Conservation (phyloP, 2,329 filamentous ascomycete genomes). For the Phyllosticta capitalensis region DNA sequence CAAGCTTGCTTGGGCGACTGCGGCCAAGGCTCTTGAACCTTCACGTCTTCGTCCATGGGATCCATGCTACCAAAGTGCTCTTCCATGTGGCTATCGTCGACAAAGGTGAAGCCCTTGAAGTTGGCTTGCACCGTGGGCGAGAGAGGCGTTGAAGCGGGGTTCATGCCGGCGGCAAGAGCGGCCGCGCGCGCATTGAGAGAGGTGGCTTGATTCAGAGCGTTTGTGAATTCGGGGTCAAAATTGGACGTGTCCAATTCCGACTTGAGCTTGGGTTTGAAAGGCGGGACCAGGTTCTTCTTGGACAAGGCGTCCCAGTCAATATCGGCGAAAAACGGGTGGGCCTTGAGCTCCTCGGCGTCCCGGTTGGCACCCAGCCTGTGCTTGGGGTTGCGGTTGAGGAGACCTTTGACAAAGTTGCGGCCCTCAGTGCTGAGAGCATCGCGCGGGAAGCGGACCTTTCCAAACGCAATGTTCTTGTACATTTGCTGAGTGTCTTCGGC, state of each 20-base stretch:
- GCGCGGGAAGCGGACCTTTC: conserved; percentile 91
- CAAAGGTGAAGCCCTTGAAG: conserved; percentile 96
- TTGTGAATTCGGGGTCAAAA: conserved; percentile 97
- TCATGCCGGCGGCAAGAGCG: conserved; percentile 68
- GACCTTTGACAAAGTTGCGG: conserved; percentile 93
- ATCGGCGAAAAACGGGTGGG: conserved; percentile 87
- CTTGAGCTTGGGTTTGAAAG: conserved; percentile 96
- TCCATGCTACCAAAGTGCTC: conserved; percentile 56
- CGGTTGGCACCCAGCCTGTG: conserved; percentile 84
- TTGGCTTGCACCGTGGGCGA: conserved; percentile 96
- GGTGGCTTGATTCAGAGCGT: conserved; percentile 69
- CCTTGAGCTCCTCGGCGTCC: conserved; percentile 90
- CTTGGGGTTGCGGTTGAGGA: conserved; percentile 93
- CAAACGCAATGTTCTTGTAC: conserved; percentile 99
- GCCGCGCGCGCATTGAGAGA: conserved; percentile 88
- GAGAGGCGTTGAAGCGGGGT: conserved; percentile 81
- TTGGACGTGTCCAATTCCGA: conserved; percentile 94
- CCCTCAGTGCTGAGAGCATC: conserved; percentile 92
- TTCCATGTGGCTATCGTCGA: conserved; percentile 93
- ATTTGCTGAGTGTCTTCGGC: conserved; percentile 99
- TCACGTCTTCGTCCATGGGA: conserved; percentile 34
- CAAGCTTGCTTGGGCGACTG: conserved; percentile 22
- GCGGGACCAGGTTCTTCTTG: conserved; percentile 87
- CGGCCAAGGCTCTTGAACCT: conserved; percentile 33
- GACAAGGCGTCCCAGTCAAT: conserved; percentile 83